Percentiles rank a stretch among this genome's conserved stretches.
These are phyloP conservation scores for Starmerella potacharoeniae DNA, from an alignment of 805 yeast species.

Conservation along the genomic window DNA sequence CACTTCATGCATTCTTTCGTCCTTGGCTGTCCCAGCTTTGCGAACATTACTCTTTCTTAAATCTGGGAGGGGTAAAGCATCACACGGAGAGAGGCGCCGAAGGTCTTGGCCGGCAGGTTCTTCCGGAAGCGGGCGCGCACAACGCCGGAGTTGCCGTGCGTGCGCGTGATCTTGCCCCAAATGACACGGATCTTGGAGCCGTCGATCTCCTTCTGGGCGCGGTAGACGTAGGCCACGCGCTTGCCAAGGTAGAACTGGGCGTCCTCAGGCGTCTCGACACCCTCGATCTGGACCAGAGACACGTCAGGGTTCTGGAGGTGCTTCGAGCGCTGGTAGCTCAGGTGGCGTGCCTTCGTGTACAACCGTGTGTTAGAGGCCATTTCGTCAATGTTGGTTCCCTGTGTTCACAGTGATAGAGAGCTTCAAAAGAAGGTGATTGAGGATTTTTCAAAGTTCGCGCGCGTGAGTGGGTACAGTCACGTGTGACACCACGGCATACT, in stretches of 20 bases:
- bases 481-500: conserved; percentile 5
- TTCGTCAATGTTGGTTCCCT: conserved; percentile 13
- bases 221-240: conserved; percentile 98
- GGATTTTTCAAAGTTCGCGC: conserved; percentile 17
- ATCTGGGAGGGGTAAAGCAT: conserved; percentile 99
- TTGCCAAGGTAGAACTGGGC: conserved; percentile 99
- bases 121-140: conserved; percentile 98
- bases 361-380: conserved; percentile 32
- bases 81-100: conserved; percentile 99
- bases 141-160: conserved; percentile 97
- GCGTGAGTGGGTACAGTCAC: conserved; percentile 16
- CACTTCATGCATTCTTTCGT: conserved; percentile 13
- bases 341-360: conserved; percentile 99
- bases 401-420: conserved; percentile 8
- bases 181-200: conserved; percentile 98
- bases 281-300: conserved; percentile 94
- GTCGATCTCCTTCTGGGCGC: conserved; percentile 94
- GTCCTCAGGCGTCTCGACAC: conserved; percentile 81
- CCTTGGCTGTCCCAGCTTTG: background rate
- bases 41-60: conserved; percentile 35
- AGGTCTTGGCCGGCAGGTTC: conserved; percentile 98
- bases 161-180: conserved; percentile 98
- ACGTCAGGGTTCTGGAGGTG: conserved; percentile 95
- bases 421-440: conserved; percentile 8
- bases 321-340: conserved; percentile 99